These are phyloP conservation scores for Dimargaris cristalligena DNA, from an alignment of 192 early-diverging fungal genomes.

Conservation along the genomic window DNA sequence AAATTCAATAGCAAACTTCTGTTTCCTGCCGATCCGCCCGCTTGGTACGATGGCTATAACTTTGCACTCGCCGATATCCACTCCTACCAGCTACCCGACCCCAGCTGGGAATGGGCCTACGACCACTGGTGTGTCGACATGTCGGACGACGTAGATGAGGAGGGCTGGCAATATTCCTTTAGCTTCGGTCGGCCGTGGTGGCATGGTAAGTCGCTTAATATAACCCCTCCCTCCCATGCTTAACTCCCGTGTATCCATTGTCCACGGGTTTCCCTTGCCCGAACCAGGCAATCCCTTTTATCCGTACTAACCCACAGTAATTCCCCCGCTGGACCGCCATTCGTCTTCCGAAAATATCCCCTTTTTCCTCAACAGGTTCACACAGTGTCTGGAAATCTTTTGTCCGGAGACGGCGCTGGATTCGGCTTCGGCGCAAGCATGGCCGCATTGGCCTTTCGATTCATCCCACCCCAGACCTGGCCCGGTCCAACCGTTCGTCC, in stretches of 20 bases:
- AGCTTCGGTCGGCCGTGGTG: slow-evolving; percentile 15
- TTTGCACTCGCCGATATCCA: slow-evolving; percentile 28
- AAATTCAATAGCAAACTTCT: slow-evolving; percentile 11
- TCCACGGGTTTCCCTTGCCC: no score
- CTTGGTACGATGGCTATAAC: slow-evolving; percentile 27
- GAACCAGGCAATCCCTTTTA: background rate
- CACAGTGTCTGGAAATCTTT: slow-evolving; percentile 9
- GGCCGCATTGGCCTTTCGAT: background rate
- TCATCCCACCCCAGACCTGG: background rate
- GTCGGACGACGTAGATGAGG: slow-evolving; percentile 29
- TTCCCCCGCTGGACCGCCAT: no score
- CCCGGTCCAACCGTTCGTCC: background rate
- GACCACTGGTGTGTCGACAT: slow-evolving; percentile 35
- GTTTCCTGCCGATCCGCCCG: slow-evolving; percentile 25
- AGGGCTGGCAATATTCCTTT: slow-evolving; percentile 31
- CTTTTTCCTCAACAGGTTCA: background rate
- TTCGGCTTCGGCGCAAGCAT: slow-evolving; percentile 7
- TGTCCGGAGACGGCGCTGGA: slow-evolving; percentile 10
- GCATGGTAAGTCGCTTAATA: slow-evolving; percentile 2
- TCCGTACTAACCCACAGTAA: background rate
- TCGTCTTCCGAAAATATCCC: no score
- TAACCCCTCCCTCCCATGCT: background rate
- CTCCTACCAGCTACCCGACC: slow-evolving; percentile 30
- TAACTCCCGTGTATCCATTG: no score
- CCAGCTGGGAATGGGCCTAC: slow-evolving; percentile 32